A percentile compares a stretch with the other conserved stretches of the same genome.
phyloP scores from a whole-genome alignment of 768 basidiomycete genomes.

The Pisolithus tinctorius region DNA sequence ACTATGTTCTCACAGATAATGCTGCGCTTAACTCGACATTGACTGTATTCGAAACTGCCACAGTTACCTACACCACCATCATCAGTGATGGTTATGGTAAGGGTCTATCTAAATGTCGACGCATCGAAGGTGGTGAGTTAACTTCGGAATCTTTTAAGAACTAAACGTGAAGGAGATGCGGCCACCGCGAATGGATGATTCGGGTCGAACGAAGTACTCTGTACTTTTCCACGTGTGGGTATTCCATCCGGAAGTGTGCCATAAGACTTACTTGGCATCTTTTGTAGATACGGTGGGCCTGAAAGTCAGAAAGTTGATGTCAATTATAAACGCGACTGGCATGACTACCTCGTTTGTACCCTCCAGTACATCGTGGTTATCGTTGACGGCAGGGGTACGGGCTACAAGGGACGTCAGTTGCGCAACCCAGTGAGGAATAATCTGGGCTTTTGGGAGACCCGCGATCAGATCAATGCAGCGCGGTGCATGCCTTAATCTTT shows the following conservation, averaged over 20 bases:
- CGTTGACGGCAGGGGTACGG: conserved; percentile 93
- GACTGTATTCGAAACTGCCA: conserved; percentile 63
- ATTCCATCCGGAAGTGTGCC: not conserved
- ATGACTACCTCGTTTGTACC: conserved; percentile 76
- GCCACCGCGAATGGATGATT: conserved; percentile 88
- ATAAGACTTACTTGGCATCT: conserved; percentile 7
- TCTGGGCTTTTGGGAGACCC: conserved; percentile 83
- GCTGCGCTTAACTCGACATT: conserved; percentile 56
- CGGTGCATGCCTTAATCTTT: conserved; percentile 41
- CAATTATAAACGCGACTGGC: conserved; percentile 71
- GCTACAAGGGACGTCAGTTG: conserved; percentile 78
- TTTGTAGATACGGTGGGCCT: conserved; percentile 81
- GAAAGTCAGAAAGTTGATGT: conserved; percentile 71
- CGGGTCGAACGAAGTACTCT: conserved; percentile 93
- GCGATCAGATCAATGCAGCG: conserved; percentile 86
- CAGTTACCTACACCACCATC: conserved; percentile 63
- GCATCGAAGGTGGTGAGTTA: conserved; percentile 13
- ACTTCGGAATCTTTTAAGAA: conserved; percentile 37
- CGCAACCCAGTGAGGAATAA: conserved; percentile 86
- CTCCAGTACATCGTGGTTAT: conserved; percentile 80
- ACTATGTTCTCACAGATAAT: conserved; percentile 68
- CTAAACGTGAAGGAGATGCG: conserved; percentile 88
- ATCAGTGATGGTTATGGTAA: conserved; percentile 76
- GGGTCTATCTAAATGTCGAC: conserved; percentile 11
- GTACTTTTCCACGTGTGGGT: conserved; percentile 81